phyloP scores from a whole-genome alignment of 768 basidiomycete species.

The Boletellus emodensis region DNA sequence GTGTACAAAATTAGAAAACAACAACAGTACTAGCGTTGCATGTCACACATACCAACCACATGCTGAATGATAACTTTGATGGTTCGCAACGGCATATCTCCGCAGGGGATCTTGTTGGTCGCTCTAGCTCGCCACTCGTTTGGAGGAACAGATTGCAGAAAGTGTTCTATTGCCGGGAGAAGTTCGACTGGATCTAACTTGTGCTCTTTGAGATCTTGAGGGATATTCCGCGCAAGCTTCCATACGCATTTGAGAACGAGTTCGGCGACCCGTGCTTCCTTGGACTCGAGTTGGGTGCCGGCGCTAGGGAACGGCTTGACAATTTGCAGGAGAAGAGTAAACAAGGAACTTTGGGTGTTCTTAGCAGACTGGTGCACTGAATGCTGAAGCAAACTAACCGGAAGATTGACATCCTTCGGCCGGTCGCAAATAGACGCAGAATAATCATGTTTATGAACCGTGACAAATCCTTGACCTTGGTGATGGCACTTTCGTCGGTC shows the following conservation, averaged over 20 bases:
- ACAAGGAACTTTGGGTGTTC: conserved; percentile 45
- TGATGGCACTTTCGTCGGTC: conserved; percentile 82
- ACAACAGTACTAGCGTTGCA: conserved; percentile 1
- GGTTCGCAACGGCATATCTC: conserved; percentile 96
- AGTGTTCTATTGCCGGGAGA: conserved; percentile 90
- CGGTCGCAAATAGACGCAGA: conserved; percentile 86
- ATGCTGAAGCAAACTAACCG: conserved; percentile 47
- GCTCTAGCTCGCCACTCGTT: conserved; percentile 95
- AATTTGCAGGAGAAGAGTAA: conserved; percentile 76
- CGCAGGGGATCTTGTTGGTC: conserved; percentile 87
- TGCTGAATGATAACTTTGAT: conserved; percentile 99
- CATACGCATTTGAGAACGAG: conserved; percentile 95
- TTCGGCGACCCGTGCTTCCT: conserved; percentile 86
- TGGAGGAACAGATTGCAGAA: conserved; percentile 88
- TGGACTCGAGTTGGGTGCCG: conserved; percentile 67
- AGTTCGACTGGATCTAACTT: conserved; percentile 83
- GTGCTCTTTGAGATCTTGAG: conserved; percentile 79
- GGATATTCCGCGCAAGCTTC: conserved; percentile 94
- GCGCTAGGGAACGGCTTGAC: conserved; percentile 79
- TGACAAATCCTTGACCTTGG: conserved; percentile 88
- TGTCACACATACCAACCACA: conserved; percentile 73
- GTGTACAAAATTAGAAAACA: conserved; percentile 14
- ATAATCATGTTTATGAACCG: conserved; percentile 99
- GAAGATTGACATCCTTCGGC: conserved; percentile 86
- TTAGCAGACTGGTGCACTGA: background rate